Base-by-base conservation (phyloP, 495 filamentous ascomycete genomes). In the Aspergillus diversus region DNA sequence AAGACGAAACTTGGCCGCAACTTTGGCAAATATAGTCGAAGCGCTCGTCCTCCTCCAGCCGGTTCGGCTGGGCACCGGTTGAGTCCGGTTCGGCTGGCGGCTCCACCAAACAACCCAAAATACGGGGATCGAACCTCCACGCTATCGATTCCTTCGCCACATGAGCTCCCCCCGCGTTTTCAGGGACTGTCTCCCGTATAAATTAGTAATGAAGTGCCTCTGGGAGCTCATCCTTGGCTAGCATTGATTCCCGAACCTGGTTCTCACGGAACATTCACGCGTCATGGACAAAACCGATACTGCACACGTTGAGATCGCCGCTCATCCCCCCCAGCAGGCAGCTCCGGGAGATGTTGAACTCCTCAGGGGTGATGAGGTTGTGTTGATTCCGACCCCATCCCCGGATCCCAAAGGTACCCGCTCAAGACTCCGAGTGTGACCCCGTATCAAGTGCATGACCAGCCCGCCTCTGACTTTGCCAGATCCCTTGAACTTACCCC, bases 401-500 rank as follows among this genome's bases (percentile, higher is more conserved):
- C 33, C 61, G 5, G 68, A 73, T 52, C 68, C 70, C 3, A 61
- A 63, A 56, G 70, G 70, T 72, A 67, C 13, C 33, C 31, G 15
- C 11, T 11, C 21, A 27, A 27, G 21, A 27, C 1, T 2, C 21
- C 2, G 21, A 27, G 1, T 27, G n/a, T 27, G 21, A n/a, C 21
- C 21, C 21, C 21, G 21, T 27, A 27, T 27, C 21, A 27, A 27
- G 21, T 27, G 21, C 21, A 27, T 27, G 21, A 27, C 21, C 21
- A 27, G 21, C 21, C 21, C 21, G 4, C 52, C 9, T 46, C 63
- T 69, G 31, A 60, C 57, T 16, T 39, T 9, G 6, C 21, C 8
- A 70, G 70, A 73, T 61, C 70, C 70, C 13, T 56, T 73, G 49
- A 69, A 69, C 34, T 64, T 70, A 1, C 68, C 70, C 0, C 49